These are phyloP conservation scores for Podaxis rugospora DNA, from an alignment of 768 basidiomycete genomes.

Conservation along the genomic window DNA sequence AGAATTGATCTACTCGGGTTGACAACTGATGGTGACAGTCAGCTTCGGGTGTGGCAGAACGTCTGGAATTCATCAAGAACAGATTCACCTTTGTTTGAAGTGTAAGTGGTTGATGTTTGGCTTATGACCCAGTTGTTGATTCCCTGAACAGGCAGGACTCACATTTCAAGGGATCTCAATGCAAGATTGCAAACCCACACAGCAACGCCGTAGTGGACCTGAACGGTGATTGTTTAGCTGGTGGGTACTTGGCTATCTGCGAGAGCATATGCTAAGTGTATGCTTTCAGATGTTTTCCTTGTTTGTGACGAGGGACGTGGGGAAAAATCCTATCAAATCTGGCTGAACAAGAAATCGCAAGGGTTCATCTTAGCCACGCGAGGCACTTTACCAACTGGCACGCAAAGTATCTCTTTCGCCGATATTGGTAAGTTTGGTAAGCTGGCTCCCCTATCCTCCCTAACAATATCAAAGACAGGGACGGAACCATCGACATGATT, in stretches of 20 bases:
- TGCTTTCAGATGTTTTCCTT: constrained; percentile 73
- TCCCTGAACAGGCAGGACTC: constrained; percentile 44
- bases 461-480: constrained; percentile 58
- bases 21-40: constrained; percentile 32
- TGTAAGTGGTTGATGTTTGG: constrained; percentile 44
- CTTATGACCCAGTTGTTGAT: neutral
- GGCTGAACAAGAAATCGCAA: constrained; percentile 78
- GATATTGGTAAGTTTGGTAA: constrained; percentile 65
- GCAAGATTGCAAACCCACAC: constrained; percentile 82
- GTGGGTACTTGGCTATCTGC: constrained; percentile 29
- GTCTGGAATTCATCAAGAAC: constrained; percentile 61
- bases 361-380: constrained; percentile 70
- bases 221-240: constrained; percentile 93
- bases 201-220: constrained; percentile 93
- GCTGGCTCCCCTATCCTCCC: neutral
- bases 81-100: constrained; percentile 51
- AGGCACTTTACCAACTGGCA: constrained; percentile 68
- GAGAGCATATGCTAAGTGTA: neutral
- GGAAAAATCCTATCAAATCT: constrained; percentile 79
- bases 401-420: constrained; percentile 80
- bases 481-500: constrained; percentile 94
- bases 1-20: constrained; percentile 83
- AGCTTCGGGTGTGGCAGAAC: constrained; percentile 76
- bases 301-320: constrained; percentile 68
- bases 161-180: constrained; percentile 59